These are phyloP conservation scores for Tolypocladium capitatum DNA, from an alignment of 2,329 filamentous ascomycete genomes.

Conservation along the genomic window DNA sequence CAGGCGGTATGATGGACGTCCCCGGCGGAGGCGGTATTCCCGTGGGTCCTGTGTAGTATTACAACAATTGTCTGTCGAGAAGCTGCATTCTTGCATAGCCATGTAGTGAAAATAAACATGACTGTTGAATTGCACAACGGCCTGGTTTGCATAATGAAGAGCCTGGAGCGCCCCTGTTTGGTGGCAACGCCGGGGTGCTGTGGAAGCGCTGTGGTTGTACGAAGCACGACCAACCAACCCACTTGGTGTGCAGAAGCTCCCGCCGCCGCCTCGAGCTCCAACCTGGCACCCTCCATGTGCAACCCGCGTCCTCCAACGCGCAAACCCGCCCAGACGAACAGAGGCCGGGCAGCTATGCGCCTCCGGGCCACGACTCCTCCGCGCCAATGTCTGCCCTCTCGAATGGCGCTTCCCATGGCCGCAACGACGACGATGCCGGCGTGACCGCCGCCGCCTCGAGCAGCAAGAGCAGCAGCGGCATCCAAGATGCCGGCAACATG, in stretches of 20 bases:
- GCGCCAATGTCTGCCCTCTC: slow-evolving; percentile 33
- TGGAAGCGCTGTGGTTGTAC: neutral
- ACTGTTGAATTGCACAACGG: too few species aligned
- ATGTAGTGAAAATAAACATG: neutral
- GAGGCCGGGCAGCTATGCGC: slow-evolving; percentile 26
- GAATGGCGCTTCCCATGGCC: slow-evolving; percentile 28
- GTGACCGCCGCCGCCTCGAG: slow-evolving; percentile 13
- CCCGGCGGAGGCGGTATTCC: neutral
- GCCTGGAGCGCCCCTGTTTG: neutral
- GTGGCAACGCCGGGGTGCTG: neutral
- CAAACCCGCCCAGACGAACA: neutral
- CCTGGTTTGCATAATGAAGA: too few species aligned
- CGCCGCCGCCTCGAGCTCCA: neutral
- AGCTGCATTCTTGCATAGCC: slow-evolving; percentile 2
- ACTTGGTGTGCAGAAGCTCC: neutral
- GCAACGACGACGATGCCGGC: slow-evolving; percentile 17
- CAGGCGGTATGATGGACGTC: slow-evolving; percentile 40
- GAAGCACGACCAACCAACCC: neutral
- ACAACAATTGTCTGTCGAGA: neutral
- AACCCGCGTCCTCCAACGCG: neutral
- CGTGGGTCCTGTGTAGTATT: neutral
- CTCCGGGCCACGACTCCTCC: slow-evolving; percentile 21
- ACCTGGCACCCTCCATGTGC: neutral
- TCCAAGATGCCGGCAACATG: slow-evolving; percentile 61
- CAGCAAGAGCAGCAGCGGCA: slow-evolving; percentile 18